A percentile compares a stretch with the other conserved stretches of the same genome.
phyloP scores from a whole-genome alignment of 2,329 filamentous ascomycete genomes.

The Fusarium siculi region DNA sequence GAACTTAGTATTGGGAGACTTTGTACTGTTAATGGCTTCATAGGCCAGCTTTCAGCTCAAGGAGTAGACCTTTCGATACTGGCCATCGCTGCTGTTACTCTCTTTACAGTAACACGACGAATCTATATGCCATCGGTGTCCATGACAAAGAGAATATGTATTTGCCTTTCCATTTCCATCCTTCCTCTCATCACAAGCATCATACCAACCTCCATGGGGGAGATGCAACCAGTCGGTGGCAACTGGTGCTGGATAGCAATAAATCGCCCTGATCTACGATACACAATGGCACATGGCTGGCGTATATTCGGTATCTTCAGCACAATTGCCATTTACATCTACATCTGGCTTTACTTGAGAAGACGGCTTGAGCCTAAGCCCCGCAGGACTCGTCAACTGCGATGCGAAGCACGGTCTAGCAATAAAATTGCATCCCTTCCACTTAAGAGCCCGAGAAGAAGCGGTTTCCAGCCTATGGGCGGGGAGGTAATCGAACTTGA shows the following conservation, averaged over 20 bases:
- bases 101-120: background rate
- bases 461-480: too few species aligned
- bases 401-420: too few species aligned
- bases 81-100: background rate
- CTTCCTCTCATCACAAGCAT: background rate
- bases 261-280: background rate
- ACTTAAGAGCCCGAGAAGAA: too few species aligned
- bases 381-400: too few species aligned
- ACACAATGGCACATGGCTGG: background rate
- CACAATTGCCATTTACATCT: background rate
- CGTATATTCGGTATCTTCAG: background rate
- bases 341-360: background rate
- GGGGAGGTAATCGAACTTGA: too few species aligned
- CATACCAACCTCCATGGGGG: background rate
- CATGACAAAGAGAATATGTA: background rate
- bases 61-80: background rate
- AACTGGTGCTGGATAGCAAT: background rate
- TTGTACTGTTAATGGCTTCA: too few species aligned
- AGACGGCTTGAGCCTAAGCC: background rate
- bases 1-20: too few species aligned
- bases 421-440: too few species aligned
- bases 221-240: background rate
- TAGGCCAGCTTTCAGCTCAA: too few species aligned
- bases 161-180: background rate
- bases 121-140: background rate